A percentile compares a stretch with the other conserved stretches of the same genome.
These are phyloP conservation scores for Phaeosphaeria sp. DNA, from an alignment of 2,329 filamentous ascomycete genomes.

Conservation along the genomic window DNA sequence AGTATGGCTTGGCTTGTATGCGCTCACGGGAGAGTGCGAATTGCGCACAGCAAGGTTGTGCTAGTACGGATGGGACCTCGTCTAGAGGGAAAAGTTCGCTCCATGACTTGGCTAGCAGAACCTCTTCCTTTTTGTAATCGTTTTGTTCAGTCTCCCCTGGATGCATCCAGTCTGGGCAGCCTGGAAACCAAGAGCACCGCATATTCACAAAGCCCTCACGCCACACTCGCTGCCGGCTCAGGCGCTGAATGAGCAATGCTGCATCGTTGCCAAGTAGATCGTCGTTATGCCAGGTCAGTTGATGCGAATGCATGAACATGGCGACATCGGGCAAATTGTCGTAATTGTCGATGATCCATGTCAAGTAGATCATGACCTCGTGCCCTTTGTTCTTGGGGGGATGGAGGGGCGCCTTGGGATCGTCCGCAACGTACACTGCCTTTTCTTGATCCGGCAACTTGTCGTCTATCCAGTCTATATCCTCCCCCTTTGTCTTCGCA, in stretches of 20 bases:
- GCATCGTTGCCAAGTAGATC: constrained; percentile 55
- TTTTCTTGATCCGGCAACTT: constrained; percentile 57
- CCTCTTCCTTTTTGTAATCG: constrained; percentile 52
- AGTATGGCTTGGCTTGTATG: constrained; percentile 60
- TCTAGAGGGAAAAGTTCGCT: constrained; percentile 57
- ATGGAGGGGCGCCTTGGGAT: constrained; percentile 54
- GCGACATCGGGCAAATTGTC: constrained; percentile 63
- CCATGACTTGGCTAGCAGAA: constrained; percentile 54
- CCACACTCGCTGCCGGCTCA: constrained; percentile 55
- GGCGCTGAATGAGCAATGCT: constrained; percentile 52
- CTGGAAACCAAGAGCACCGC: constrained; percentile 61
- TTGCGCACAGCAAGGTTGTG: constrained; percentile 69
- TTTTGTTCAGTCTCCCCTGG: constrained; percentile 51
- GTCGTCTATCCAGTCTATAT: constrained; percentile 61
- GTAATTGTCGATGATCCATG: constrained; percentile 68
- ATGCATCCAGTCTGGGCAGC: constrained; percentile 63
- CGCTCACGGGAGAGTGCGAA: constrained; percentile 66
- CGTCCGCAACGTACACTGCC: constrained; percentile 61
- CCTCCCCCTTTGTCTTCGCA: constrained; percentile 59
- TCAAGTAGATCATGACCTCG: constrained; percentile 68
- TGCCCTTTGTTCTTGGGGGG: constrained; percentile 66
- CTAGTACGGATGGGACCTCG: constrained; percentile 57
- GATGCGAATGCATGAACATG: constrained; percentile 68
- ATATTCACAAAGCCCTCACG: constrained; percentile 63
- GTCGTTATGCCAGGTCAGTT: constrained; percentile 65